These are phyloP conservation scores for Metschnikowia continentalis DNA, from an alignment of 805 yeast genomes.

Conservation along the genomic window DNA sequence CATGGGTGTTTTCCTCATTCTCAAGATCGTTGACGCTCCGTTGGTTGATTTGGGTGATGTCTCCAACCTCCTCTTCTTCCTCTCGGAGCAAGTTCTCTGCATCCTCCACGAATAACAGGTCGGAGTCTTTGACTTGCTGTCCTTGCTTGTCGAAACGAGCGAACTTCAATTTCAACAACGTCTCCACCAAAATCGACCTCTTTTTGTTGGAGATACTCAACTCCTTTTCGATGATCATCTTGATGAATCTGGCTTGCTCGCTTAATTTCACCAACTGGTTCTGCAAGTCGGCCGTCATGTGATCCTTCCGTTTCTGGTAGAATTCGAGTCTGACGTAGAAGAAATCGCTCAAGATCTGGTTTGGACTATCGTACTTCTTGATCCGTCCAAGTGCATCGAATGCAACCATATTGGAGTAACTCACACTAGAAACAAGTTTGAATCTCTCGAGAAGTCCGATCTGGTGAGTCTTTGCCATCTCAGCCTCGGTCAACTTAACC, in stretches of 20 bases:
- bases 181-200: conserved; percentile 57
- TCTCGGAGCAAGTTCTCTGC: conserved; percentile 35
- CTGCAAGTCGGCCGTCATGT: conserved; percentile 61
- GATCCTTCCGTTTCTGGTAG: conserved; percentile 88
- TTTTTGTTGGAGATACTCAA: conserved; percentile 72
- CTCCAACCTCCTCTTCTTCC: conserved; percentile 39
- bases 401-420: conserved; percentile 87
- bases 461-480: conserved; percentile 72
- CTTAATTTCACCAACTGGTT: conserved; percentile 71
- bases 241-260: conserved; percentile 87
- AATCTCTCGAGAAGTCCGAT: conserved; percentile 84
- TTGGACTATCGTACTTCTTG: conserved; percentile 70
- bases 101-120: conserved; percentile 18
- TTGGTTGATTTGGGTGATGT: conserved; percentile 13
- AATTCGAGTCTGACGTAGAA: conserved; percentile 82
- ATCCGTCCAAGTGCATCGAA: conserved; percentile 88
- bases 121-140: conserved; percentile 47
- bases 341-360: conserved; percentile 79
- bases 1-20: conserved; percentile 35
- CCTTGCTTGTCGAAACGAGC: conserved; percentile 74
- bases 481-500: conserved; percentile 67
- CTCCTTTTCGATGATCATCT: conserved; percentile 76
- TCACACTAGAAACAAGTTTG: conserved; percentile 65
- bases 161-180: conserved; percentile 61
- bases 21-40: conserved; percentile 26